Base-by-base conservation (phyloP, 306 rosid genomes). In the Crotalaria pallida region DNA sequence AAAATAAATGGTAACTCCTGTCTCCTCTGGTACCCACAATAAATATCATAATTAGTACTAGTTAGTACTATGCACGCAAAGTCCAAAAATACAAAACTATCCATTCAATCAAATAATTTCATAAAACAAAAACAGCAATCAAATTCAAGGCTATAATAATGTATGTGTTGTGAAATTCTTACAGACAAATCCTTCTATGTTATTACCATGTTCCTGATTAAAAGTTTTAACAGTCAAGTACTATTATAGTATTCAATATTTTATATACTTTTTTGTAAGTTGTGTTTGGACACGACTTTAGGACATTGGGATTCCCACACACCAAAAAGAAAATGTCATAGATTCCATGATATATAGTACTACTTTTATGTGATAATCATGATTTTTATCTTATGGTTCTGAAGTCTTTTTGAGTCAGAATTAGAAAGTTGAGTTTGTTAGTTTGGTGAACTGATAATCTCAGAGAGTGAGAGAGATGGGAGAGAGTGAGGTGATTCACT, bases 401-500 rank as follows among this genome's bases (percentile, higher is more conserved):
- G 16, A 53, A 51, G 22, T 24, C 29, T 23, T 17, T 36, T 4
- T 2, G 55, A 40, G 55, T 69, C 43, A 10, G 74, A 22, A 68
- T 36, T n/a, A 15, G 48, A 1, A 12, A 8, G 9, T 60, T 13
- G 40, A 16, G 21, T 45, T 45, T 15, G 9, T 15, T 45, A 15
- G 9, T 6, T 31, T 6, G 36, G 7, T 31, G 36, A 29, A 29
- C 6, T 29, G 6, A 29, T 29, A 38, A 86, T 86, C 90, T 81
- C 36, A n/a, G 84, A 83, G 77, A 58, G 69, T 63, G 85, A 57
- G 49, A 31, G 36, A 5, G 36, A 31, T 31, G 36, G 44, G 4
- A 38, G 72, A 60, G 12, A 88, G 74, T 75, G 92, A 91, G 72
- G 90, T 74, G 69, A 91, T 91, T 75, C 97, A 91, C 48, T 69